A percentile compares a stretch with the other conserved stretches of the same genome.
Conservation (phyloP, 805 yeast genomes). For the Schwanniomyces vanrijiae region DNA sequence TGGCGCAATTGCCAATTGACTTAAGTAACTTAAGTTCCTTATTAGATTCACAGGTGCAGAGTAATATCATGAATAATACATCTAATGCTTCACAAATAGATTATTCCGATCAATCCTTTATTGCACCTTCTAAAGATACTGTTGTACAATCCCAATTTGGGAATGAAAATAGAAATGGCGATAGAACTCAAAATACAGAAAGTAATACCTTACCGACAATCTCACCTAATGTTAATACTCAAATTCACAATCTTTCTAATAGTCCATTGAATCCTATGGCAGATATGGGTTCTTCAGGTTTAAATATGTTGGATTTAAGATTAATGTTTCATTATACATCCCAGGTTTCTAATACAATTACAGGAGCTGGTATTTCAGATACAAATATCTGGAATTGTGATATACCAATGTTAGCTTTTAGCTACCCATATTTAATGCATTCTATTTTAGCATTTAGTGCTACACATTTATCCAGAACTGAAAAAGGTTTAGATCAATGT, state of each 20-base stretch:
- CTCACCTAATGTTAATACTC: constrained; percentile 19
- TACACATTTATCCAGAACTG: constrained; percentile 80
- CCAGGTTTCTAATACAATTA: constrained; percentile 80
- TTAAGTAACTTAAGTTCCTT: constrained; percentile 34
- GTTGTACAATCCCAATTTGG: constrained; percentile 3
- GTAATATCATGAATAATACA: constrained; percentile 1
- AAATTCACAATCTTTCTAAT: constrained; percentile 4
- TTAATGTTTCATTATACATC: constrained; percentile 87
- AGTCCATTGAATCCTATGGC: constrained; percentile 12
- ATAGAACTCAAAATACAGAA: background rate
- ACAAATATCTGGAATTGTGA: constrained; percentile 84
- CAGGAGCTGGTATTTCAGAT: constrained; percentile 88
- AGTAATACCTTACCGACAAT: constrained; percentile 13
- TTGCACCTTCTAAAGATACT: constrained; percentile 2
- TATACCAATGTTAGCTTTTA: constrained; percentile 85
- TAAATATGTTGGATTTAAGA: constrained; percentile 75
- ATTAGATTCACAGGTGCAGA: constrained; percentile 19
- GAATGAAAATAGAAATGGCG: background rate
- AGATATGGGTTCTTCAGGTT: constrained; percentile 16
- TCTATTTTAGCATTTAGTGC: constrained; percentile 89
- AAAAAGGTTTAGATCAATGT: constrained; percentile 72
- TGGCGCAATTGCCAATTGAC: constrained; percentile 44
- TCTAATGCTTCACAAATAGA: background rate
- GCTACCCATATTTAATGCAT: constrained; percentile 89
- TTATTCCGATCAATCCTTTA: background rate